phyloP scores from a whole-genome alignment of 208 protist species.

The Wallacemonas sp. region DNA sequence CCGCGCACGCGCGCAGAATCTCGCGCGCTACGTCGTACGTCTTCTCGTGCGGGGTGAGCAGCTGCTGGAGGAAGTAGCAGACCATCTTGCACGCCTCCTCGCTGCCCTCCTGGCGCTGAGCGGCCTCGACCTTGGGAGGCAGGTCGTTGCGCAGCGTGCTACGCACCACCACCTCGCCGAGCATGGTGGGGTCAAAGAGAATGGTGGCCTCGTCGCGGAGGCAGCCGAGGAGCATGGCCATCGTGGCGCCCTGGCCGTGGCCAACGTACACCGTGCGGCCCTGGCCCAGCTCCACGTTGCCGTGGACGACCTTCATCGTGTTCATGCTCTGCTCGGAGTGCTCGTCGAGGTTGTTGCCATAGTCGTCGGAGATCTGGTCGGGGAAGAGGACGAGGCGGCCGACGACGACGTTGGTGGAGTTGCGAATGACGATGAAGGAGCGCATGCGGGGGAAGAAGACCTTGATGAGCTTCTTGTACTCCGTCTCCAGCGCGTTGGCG shows the following conservation, averaged over 20 bases:
- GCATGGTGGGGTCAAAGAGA: constrained; percentile 44
- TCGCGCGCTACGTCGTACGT: not conserved
- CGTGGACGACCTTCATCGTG: constrained; percentile 28
- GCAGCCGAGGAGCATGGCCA: constrained; percentile 45
- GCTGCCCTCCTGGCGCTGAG: constrained; percentile 24
- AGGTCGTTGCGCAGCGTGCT: constrained; percentile 34
- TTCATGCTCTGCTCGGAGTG: constrained; percentile 42
- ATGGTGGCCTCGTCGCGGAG: constrained; percentile 33
- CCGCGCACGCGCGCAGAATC: constrained; percentile 10
- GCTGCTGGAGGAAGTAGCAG: constrained; percentile 15
- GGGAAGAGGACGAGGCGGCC: constrained; percentile 45
- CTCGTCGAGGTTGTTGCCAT: constrained; percentile 66
- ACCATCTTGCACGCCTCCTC: constrained; percentile 8
- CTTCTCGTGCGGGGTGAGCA: constrained; percentile 8
- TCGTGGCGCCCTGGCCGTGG: constrained; percentile 43
- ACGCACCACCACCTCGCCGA: constrained; percentile 38
- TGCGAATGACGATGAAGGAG: constrained; percentile 37
- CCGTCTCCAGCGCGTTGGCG: constrained; percentile 36
- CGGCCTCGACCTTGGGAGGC: constrained; percentile 27
- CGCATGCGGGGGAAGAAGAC: constrained; percentile 51
- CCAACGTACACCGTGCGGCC: constrained; percentile 49
- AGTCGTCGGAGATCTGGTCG: constrained; percentile 55
- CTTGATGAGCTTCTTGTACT: constrained; percentile 40
- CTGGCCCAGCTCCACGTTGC: constrained; percentile 18
- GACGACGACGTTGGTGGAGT: constrained; percentile 31